Evolutionary conservation across 495 filamentous ascomycete genomes (phyloP).

Genomic region (Xylona heveae): DNA sequence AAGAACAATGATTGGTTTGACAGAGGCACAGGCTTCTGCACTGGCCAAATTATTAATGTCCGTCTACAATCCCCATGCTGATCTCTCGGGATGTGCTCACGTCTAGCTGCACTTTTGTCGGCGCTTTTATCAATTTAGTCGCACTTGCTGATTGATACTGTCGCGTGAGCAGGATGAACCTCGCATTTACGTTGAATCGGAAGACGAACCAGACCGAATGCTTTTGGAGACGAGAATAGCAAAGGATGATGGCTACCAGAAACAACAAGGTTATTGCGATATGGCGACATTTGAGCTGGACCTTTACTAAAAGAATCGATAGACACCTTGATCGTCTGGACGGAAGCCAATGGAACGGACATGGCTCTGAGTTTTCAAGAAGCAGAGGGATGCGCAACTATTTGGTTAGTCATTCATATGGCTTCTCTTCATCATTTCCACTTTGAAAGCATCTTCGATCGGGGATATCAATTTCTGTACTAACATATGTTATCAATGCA

Average conservation of each 20-base stretch:
- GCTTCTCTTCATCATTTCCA: conserved; percentile 2
- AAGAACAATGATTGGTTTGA: conserved; percentile 99
- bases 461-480: conserved; percentile 1
- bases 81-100: conserved; percentile 4
- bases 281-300: not conserved
- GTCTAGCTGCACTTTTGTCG: no score
- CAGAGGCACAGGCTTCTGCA: conserved; percentile 89
- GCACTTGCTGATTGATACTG: no score
- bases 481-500: conserved; percentile 13
- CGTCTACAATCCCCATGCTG: no score
- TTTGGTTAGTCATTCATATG: conserved; percentile 42
- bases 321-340: conserved; percentile 98
- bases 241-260: conserved; percentile 93
- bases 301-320: conserved; percentile 6
- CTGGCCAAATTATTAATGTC: conserved; percentile 56
- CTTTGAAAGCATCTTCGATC: not conserved
- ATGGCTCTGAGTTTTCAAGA: conserved; percentile 99
- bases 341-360: conserved; percentile 66
- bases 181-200: conserved; percentile 76
- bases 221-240: conserved; percentile 77
- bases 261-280: conserved; percentile 65
- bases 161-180: conserved; percentile 44
- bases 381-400: conserved; percentile 76
- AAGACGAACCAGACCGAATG: conserved; percentile 66
- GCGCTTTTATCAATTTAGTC: no score